A percentile compares a stretch with the other conserved stretches of the same genome.
These are phyloP conservation scores for Inga oerstediana DNA, from an alignment of 306 rosid species.

Conservation along the genomic window DNA sequence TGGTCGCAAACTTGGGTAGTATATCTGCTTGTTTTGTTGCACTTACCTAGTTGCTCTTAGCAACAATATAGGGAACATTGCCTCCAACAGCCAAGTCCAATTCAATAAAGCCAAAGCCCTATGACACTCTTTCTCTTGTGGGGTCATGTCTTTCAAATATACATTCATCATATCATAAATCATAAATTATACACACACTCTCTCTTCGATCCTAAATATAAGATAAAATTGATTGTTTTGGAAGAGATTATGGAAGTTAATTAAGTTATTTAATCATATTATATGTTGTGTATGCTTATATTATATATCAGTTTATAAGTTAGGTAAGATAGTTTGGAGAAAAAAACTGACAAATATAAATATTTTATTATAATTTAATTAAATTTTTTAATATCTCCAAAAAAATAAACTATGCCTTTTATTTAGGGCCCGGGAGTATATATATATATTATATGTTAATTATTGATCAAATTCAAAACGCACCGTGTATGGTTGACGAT, in stretches of 20 bases:
- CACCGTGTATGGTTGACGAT: constrained; percentile 25
- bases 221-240: no score
- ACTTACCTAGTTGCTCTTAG: constrained; percentile 66
- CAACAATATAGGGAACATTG: constrained; percentile 55
- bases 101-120: constrained; percentile 65
- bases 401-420: no score
- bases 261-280: no score
- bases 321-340: no score
- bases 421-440: no score
- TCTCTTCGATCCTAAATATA: no score
- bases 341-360: no score
- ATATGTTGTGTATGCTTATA: no score
- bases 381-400: no score
- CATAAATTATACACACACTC: neutral
- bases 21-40: constrained; percentile 79
- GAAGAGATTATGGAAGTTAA: no score
- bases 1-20: constrained; percentile 41
- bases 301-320: no score
- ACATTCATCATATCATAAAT: constrained; percentile 17
- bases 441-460: neutral
- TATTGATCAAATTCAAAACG: constrained; percentile 57
- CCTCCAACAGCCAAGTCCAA: constrained; percentile 81
- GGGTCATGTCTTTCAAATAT: constrained; percentile 32
- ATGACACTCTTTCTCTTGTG: constrained; percentile 48
- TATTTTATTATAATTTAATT: no score